Conservation (phyloP, 176 grass and related monocot species). For the Aegilops bicornis region DNA sequence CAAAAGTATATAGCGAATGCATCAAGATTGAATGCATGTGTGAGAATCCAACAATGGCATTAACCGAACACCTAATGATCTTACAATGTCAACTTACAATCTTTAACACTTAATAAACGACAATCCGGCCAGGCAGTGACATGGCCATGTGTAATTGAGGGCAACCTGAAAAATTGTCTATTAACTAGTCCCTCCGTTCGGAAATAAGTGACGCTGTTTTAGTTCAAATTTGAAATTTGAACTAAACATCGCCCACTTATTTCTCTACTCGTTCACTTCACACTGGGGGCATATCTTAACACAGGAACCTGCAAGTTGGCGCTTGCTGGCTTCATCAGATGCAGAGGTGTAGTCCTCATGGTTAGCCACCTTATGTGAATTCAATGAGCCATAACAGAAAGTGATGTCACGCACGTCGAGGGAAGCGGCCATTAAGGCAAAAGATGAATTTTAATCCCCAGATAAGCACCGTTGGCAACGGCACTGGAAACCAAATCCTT, state of each 20-base stretch:
- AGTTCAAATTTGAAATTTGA: too few species aligned
- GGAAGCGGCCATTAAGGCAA: not conserved
- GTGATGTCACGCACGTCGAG: not conserved
- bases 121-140: not conserved
- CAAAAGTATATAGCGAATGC: too few species aligned
- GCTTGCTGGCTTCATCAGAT: not conserved
- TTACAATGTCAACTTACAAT: not conserved
- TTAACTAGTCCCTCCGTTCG: not conserved
- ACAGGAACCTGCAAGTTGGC: not conserved
- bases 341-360: not conserved
- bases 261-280: not conserved
- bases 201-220: too few species aligned
- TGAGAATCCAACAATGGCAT: not conserved
- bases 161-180: not conserved
- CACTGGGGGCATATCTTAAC: not conserved
- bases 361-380: not conserved
- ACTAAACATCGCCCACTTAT: too few species aligned
- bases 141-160: not conserved
- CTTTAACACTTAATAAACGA: not conserved
- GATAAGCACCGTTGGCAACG: slow-evolving; percentile 60
- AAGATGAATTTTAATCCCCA: slow-evolving; percentile 47
- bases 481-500: slow-evolving; percentile 83
- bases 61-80: not conserved
- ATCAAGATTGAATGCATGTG: not conserved
- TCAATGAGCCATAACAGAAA: not conserved